Evolutionary conservation across 176 grass and related monocot genomes (phyloP).

Genomic region (Oryza glaberrima): DNA sequence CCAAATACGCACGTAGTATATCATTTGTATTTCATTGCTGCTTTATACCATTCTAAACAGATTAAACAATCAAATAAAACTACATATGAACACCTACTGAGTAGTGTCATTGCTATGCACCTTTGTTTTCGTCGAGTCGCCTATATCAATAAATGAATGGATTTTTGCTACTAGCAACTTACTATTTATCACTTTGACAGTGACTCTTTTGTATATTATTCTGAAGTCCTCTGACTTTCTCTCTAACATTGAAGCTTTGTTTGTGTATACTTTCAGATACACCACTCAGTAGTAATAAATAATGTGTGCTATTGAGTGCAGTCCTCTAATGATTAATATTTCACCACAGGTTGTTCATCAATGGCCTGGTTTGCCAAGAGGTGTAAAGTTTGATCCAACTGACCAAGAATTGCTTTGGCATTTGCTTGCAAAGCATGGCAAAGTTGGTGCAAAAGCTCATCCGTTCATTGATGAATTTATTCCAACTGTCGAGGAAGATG

Average conservation of each 20-base stretch:
- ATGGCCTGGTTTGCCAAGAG: constrained; percentile 94
- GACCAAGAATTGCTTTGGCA: constrained; percentile 91
- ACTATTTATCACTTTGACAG: constrained; percentile 16
- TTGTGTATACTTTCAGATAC: not conserved
- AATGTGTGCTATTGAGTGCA: constrained; percentile 33
- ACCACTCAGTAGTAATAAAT: not conserved
- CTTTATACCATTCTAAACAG: not conserved
- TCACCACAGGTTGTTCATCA: constrained; percentile 76
- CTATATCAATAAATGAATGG: constrained; percentile 19
- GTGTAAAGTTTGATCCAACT: constrained; percentile 95
- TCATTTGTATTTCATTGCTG: constrained; percentile 15
- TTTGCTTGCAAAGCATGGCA: constrained; percentile 75
- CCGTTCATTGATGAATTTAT: constrained; percentile 95
- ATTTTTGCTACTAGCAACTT: not conserved
- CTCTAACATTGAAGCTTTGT: not conserved
- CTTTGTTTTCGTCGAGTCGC: not conserved
- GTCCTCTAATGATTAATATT: constrained; percentile 33
- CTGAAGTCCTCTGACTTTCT: constrained; percentile 8
- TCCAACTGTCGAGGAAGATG: constrained; percentile 83
- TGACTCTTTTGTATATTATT: constrained; percentile 31
- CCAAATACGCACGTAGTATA: not conserved
- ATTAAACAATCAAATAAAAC: constrained; percentile 7
- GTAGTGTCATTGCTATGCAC: not conserved
- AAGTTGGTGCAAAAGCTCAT: constrained; percentile 57
- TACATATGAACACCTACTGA: not conserved